phyloP scores from a whole-genome alignment of 139 green algal genomes.

The Micractinium conductrix region DNA sequence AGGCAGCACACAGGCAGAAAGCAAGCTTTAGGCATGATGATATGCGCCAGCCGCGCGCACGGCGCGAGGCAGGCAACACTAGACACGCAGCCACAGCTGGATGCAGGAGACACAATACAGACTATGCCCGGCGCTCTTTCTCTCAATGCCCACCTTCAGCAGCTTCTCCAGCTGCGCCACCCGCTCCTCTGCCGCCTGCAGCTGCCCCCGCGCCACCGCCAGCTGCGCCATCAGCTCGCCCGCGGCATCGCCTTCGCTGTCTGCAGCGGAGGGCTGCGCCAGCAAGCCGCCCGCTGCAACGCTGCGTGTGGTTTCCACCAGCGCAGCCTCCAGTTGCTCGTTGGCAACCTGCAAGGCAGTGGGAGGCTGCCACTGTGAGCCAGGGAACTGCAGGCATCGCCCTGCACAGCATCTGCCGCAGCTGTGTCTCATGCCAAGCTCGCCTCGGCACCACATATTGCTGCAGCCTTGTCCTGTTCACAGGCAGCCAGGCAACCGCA shows the following conservation, averaged over 20 bases:
- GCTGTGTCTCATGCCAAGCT: no score
- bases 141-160: not conserved
- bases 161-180: conserved; percentile 29
- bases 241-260: not conserved
- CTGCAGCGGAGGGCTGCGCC: not conserved
- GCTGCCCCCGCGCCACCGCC: not conserved
- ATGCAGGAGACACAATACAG: no score
- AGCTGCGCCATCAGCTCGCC: conserved; percentile 27
- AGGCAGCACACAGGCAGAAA: not conserved
- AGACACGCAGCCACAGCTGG: not conserved
- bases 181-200: conserved; percentile 38
- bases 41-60: not conserved
- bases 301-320: not conserved
- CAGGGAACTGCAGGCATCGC: no score
- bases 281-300: not conserved
- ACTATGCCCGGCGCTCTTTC: no score
- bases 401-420: no score
- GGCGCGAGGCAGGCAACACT: not conserved
- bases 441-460: no score
- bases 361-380: no score
- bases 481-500: no score
- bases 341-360: not conserved
- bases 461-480: not conserved
- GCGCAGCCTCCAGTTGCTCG: conserved; percentile 15
- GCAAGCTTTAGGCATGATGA: not conserved